A percentile compares a stretch with the other conserved stretches of the same genome.
These are phyloP conservation scores for Penicillium herquei DNA, from an alignment of 495 filamentous ascomycete genomes.

Conservation along the genomic window DNA sequence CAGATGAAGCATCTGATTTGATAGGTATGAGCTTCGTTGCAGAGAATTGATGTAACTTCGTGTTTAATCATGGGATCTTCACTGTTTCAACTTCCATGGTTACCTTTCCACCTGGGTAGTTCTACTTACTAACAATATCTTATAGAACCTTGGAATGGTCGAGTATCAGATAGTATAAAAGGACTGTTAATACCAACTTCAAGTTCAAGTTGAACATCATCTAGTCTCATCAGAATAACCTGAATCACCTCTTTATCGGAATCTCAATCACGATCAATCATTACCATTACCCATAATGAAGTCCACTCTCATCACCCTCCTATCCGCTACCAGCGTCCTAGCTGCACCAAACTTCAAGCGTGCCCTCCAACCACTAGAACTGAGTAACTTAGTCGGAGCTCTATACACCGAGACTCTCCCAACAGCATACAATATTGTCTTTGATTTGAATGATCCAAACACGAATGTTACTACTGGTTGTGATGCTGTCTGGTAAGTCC, in stretches of 20 bases:
- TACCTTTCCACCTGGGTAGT: not conserved
- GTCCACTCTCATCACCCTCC: conserved; percentile 7
- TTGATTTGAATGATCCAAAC: conserved; percentile 23
- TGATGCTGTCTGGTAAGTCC: conserved; percentile 15
- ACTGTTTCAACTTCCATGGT: not conserved
- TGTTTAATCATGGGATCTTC: not conserved
- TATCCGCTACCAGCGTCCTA: conserved; percentile 11
- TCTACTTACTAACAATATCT: too few relatives aligned
- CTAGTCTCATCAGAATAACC: not conserved
- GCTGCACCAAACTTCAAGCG: conserved; percentile 6
- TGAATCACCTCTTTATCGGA: not conserved
- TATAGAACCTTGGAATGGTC: too few relatives aligned
- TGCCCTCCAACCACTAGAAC: conserved; percentile 7
- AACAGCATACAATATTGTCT: conserved; percentile 1
- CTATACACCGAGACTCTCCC: conserved; percentile 10
- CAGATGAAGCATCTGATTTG: not conserved
- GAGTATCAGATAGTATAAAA: too few relatives aligned
- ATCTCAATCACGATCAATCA: not conserved
- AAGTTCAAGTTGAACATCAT: too few relatives aligned
- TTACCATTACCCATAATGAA: conserved; percentile 13
- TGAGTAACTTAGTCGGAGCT: conserved; percentile 6
- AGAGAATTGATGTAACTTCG: conserved; percentile 1
- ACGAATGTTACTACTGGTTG: conserved; percentile 9
- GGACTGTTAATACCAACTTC: too few relatives aligned
- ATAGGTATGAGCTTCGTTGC: not conserved